Conservation (phyloP, 768 basidiomycete species). For the Trametes maxima region DNA sequence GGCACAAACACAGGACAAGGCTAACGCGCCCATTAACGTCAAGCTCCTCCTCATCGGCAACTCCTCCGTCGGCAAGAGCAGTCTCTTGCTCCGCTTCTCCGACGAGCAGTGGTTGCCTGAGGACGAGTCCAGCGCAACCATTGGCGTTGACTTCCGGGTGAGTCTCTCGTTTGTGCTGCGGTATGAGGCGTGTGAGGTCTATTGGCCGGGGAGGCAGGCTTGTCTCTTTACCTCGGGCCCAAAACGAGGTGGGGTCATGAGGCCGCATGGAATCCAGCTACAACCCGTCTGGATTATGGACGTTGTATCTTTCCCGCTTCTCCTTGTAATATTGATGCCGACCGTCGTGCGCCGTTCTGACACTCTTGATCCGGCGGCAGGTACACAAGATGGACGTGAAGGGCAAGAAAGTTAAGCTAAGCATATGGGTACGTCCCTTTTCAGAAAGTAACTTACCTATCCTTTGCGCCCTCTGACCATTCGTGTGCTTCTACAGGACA, state of each 20-base stretch:
- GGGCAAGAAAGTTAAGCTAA: slow-evolving; percentile 86
- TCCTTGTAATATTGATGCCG: not conserved
- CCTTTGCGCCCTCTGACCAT: not conserved
- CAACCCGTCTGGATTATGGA: too few relatives aligned
- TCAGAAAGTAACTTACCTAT: too few relatives aligned
- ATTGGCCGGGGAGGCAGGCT: too few relatives aligned
- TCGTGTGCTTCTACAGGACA: slow-evolving; percentile 60
- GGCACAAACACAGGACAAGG: slow-evolving; percentile 21
- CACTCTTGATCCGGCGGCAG: slow-evolving; percentile 37
- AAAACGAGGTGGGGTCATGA: too few relatives aligned
- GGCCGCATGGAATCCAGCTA: too few relatives aligned
- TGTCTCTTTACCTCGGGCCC: too few relatives aligned
- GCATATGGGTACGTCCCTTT: slow-evolving; percentile 83
- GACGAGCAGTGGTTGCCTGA: slow-evolving; percentile 94
- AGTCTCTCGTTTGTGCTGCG: slow-evolving; percentile 33
- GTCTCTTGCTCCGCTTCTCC: slow-evolving; percentile 90
- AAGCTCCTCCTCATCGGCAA: slow-evolving; percentile 87
- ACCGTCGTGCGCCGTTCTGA: not conserved
- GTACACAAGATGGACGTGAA: slow-evolving; percentile 88
- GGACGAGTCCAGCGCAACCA: slow-evolving; percentile 86
- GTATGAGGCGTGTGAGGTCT: not conserved
- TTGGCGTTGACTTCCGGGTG: slow-evolving; percentile 84
- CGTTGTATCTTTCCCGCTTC: too few relatives aligned
- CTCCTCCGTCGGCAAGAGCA: slow-evolving; percentile 91
- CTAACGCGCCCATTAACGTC: slow-evolving; percentile 59